phyloP scores from a whole-genome alignment of 1,284 basidiomycete species.

The Puccinia horiana region DNA sequence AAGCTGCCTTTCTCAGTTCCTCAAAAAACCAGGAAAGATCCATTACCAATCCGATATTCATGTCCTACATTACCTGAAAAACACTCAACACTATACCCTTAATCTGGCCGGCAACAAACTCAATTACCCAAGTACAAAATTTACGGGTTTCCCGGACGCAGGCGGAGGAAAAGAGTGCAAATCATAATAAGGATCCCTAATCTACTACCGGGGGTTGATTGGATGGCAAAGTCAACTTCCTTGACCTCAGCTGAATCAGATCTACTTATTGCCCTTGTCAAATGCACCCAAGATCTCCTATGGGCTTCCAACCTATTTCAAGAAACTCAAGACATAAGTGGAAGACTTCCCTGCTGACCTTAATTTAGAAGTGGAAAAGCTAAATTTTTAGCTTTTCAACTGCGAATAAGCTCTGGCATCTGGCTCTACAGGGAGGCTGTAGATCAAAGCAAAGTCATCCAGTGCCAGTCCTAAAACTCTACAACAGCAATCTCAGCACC shows the following conservation, averaged over 20 bases:
- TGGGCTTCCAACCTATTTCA: slow-evolving; percentile 1
- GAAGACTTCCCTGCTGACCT: no score
- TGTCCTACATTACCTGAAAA: neutral
- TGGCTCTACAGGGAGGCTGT: no score
- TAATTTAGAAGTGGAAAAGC: no score
- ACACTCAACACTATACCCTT: neutral
- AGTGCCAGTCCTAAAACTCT: neutral
- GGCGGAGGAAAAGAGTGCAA: neutral
- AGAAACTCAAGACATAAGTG: no score
- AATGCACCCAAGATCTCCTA: slow-evolving; percentile 3
- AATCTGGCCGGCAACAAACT: neutral
- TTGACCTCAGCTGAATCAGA: slow-evolving; percentile 5
- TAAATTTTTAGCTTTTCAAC: no score
- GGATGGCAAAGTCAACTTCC: slow-evolving; percentile 7
- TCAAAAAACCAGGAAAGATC: neutral
- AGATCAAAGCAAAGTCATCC: neutral
- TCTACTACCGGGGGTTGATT: neutral
- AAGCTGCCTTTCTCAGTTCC: slow-evolving; percentile 1
- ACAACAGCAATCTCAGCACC: neutral
- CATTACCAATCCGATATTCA: neutral
- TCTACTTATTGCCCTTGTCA: neutral
- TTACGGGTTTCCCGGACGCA: slow-evolving; percentile 2
- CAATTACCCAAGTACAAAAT: neutral
- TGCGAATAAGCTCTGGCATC: no score
- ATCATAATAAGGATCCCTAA: neutral